Percentiles rank a stretch among this genome's conserved stretches.
phyloP scores from a whole-genome alignment of 2,329 filamentous ascomycete species.

The Fusarium pseudonygamai region DNA sequence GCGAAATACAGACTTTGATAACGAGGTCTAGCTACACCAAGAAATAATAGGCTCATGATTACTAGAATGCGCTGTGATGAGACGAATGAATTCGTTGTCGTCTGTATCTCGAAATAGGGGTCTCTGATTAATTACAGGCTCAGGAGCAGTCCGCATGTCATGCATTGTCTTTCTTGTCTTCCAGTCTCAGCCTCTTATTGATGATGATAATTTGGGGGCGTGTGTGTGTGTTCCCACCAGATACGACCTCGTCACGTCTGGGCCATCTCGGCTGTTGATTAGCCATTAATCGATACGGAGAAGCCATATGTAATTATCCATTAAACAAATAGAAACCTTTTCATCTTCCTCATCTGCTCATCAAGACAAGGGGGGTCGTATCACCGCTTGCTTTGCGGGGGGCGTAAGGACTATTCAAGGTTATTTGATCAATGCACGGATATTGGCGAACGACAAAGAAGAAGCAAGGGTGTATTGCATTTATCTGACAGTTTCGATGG shows the following conservation, averaged over 20 bases:
- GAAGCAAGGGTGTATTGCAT: neutral
- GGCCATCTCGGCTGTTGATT: slow-evolving; percentile 25
- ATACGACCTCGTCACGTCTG: slow-evolving; percentile 13
- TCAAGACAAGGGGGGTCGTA: neutral
- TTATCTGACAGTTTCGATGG: neutral
- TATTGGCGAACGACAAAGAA: slow-evolving; percentile 5
- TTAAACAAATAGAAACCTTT: neutral
- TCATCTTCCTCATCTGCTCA: neutral
- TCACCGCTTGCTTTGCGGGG: slow-evolving; percentile 15
- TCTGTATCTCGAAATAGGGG: slow-evolving; percentile 5
- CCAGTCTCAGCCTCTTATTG: neutral
- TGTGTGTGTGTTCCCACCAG: slow-evolving; percentile 1
- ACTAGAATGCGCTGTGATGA: neutral
- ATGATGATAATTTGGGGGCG: slow-evolving; percentile 2
- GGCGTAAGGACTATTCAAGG: slow-evolving; percentile 15
- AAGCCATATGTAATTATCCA: neutral
- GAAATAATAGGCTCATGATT: neutral
- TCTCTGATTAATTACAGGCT: slow-evolving; percentile 13
- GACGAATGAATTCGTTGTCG: too few species aligned
- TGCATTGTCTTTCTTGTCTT: neutral
- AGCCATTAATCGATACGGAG: slow-evolving; percentile 5
- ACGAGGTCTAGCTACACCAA: neutral
- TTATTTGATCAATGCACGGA: slow-evolving; percentile 29
- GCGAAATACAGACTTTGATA: slow-evolving; percentile 4
- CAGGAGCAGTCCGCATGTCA: slow-evolving; percentile 1